Conservation (phyloP, 2,329 filamentous ascomycete genomes). For the Chaetomiaceae sp. region DNA sequence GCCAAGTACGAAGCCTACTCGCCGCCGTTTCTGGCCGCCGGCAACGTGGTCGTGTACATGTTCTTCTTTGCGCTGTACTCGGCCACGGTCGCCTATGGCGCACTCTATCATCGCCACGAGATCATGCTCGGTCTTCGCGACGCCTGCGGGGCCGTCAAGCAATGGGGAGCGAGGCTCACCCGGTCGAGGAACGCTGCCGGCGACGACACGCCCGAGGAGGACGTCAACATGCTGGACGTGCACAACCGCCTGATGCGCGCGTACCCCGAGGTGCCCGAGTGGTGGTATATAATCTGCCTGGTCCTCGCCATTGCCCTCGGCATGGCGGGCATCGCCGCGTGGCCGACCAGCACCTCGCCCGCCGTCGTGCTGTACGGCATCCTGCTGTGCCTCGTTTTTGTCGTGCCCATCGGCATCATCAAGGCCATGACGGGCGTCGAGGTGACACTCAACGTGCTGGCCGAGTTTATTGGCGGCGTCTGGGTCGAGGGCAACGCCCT, state of each 20-base stretch:
- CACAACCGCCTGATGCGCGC: constrained; percentile 45
- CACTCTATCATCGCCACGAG: constrained; percentile 38
- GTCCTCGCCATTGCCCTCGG: constrained; percentile 33
- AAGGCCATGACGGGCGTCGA: constrained; percentile 39
- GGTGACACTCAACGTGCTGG: constrained; percentile 26
- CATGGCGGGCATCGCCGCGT: constrained; percentile 34
- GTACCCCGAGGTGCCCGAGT: constrained; percentile 44
- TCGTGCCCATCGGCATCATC: constrained; percentile 44
- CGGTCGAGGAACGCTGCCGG: not conserved
- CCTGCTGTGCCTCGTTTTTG: constrained; percentile 42
- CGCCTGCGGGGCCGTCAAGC: constrained; percentile 31
- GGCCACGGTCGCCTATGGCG: constrained; percentile 38
- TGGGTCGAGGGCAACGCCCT: constrained; percentile 26
- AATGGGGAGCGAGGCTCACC: not conserved
- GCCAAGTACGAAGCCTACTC: constrained; percentile 40
- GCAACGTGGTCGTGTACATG: constrained; percentile 34
- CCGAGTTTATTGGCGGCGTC: constrained; percentile 27
- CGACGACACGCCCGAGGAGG: constrained; percentile 1
- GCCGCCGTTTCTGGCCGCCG: constrained; percentile 39
- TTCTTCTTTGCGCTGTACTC: constrained; percentile 41
- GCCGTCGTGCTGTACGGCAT: constrained; percentile 49
- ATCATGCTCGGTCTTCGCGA: constrained; percentile 36
- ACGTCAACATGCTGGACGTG: constrained; percentile 32
- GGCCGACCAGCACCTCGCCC: constrained; percentile 44
- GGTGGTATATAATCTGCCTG: constrained; percentile 41